phyloP scores from a whole-genome alignment of 306 rosid genomes.

The Cicer arietinum region DNA sequence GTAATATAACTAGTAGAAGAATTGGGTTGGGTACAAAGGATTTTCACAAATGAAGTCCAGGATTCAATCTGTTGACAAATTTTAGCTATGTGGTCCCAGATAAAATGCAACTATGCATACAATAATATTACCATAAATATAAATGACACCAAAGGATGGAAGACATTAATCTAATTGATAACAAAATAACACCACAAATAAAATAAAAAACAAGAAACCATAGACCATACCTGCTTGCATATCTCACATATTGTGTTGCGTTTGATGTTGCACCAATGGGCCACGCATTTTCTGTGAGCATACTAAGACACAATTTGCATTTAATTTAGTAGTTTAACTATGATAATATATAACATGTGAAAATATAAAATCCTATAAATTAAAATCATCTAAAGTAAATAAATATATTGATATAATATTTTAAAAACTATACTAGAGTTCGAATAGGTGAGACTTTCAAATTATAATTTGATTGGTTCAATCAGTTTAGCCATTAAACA shows the following conservation, averaged over 20 bases:
- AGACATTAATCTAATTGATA: neutral
- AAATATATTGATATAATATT: neutral
- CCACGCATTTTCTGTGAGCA: constrained; percentile 39
- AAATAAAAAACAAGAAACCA: neutral
- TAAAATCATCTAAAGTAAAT: neutral
- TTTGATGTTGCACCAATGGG: constrained; percentile 31
- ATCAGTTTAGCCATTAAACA: no score
- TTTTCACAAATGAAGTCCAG: no score
- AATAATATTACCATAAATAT: neutral
- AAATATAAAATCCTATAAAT: neutral
- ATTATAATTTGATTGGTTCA: no score
- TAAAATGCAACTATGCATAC: no score
- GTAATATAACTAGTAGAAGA: no score
- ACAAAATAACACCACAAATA: neutral
- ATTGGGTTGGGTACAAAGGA: no score
- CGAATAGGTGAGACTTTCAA: no score
- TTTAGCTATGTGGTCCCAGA: no score
- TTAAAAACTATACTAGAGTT: no score
- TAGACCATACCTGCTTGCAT: constrained; percentile 39
- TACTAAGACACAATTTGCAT: constrained; percentile 34
- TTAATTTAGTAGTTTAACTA: neutral
- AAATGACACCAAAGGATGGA: neutral
- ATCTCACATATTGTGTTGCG: constrained; percentile 43
- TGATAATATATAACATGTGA: neutral
- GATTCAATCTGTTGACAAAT: no score